These are phyloP conservation scores for Davidsoniella eucalypti DNA, from an alignment of 2,329 filamentous ascomycete species.

Conservation along the genomic window DNA sequence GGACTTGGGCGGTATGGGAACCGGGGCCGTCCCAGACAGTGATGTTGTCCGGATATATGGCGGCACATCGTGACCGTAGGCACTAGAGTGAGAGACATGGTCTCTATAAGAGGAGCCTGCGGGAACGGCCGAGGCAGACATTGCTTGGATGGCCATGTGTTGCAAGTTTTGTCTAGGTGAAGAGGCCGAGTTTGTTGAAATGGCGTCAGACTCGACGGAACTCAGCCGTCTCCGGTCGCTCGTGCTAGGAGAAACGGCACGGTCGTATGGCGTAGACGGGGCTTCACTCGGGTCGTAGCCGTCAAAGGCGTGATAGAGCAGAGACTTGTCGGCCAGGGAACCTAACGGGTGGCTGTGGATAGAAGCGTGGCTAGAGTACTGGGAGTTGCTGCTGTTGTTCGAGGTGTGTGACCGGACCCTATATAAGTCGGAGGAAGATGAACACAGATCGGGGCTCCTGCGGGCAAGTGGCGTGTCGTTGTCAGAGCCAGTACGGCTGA, in stretches of 20 bases:
- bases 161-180: conserved; percentile 1
- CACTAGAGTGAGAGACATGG: neutral
- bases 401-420: conserved; percentile 1
- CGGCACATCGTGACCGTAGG: neutral
- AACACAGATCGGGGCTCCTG: conserved; percentile 4
- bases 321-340: neutral
- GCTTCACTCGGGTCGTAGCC: neutral
- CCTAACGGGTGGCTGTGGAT: neutral
- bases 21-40: neutral
- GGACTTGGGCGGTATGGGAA: conserved; percentile 1
- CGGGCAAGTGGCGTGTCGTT: conserved; percentile 11
- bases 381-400: neutral
- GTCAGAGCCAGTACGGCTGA: conserved; percentile 7
- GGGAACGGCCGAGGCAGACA: conserved; percentile 3
- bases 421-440: neutral
- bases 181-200: conserved; percentile 1
- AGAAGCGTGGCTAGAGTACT: neutral
- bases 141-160: conserved; percentile 7
- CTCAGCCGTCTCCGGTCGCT: conserved; percentile 4
- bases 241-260: neutral
- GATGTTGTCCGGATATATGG: conserved; percentile 5
- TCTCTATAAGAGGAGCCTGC: neutral
- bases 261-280: neutral
- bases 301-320: conserved; percentile 1
- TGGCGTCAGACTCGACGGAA: conserved; percentile 4